These are phyloP conservation scores for Clonostachys rosea DNA, from an alignment of 2,329 filamentous ascomycete genomes.

Conservation along the genomic window DNA sequence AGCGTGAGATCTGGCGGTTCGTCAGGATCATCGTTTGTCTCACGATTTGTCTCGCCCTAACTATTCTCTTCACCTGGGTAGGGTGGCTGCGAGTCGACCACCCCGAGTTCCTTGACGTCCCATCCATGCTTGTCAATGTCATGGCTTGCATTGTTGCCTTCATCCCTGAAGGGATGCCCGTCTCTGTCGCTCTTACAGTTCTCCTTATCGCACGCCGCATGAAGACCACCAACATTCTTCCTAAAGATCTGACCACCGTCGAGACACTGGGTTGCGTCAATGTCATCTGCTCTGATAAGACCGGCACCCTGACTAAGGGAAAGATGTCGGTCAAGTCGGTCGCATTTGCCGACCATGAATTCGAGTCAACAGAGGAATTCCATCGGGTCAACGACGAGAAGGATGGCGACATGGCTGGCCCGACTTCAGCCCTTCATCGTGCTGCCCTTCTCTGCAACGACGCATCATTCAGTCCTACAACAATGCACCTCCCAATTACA, in stretches of 20 bases:
- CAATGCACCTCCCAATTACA: conserved; percentile 23
- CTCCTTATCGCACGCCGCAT: conserved; percentile 48
- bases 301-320: conserved; percentile 47
- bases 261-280: conserved; percentile 53
- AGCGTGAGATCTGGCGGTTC: conserved; percentile 30
- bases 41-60: conserved; percentile 15
- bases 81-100: conserved; percentile 5
- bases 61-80: too few species aligned
- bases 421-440: conserved; percentile 13
- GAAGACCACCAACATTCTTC: conserved; percentile 46
- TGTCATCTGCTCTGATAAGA: conserved; percentile 53
- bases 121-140: conserved; percentile 32
- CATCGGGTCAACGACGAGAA: conserved; percentile 7
- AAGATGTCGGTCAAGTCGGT: conserved; percentile 43
- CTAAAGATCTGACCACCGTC: conserved; percentile 43
- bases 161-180: conserved; percentile 64
- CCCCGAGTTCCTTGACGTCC: conserved; percentile 27
- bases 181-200: conserved; percentile 64
- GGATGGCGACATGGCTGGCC: too few species aligned
- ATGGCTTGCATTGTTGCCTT: conserved; percentile 54
- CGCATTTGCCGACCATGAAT: conserved; percentile 1
- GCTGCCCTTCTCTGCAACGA: conserved; percentile 33
- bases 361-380: conserved; percentile 17
- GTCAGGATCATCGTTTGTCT: conserved; percentile 31
- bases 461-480: conserved; percentile 30